phyloP scores from a whole-genome alignment of 1,284 basidiomycete species.

The Ceratobasidium sp. region DNA sequence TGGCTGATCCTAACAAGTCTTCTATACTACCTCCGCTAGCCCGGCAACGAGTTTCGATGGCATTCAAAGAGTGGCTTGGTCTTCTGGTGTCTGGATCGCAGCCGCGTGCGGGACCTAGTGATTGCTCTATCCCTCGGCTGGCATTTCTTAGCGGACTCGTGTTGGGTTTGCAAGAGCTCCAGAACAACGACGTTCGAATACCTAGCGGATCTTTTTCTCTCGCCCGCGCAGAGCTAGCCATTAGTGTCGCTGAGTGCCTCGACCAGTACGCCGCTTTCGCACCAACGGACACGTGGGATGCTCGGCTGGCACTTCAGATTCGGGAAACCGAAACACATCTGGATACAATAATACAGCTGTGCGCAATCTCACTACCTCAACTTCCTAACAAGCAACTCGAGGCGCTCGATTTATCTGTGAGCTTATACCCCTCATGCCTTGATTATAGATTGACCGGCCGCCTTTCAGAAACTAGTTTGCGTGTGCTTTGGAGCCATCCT shows the following conservation, averaged over 20 bases:
- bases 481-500: conserved; percentile 27
- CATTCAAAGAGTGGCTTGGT: conserved; percentile 43
- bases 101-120: conserved; percentile 1
- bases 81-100: conserved; percentile 20
- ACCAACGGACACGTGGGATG: not conserved
- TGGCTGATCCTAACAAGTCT: conserved; percentile 11
- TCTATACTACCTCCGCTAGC: conserved; percentile 23
- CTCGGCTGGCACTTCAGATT: conserved; percentile 8
- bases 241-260: conserved; percentile 28
- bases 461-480: conserved; percentile 31
- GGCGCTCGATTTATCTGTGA: conserved; percentile 33
- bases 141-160: conserved; percentile 46
- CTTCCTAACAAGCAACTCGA: conserved; percentile 11
- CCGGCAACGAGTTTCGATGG: conserved; percentile 24
- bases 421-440: conserved; percentile 1
- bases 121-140: conserved; percentile 33
- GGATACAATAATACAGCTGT: conserved; percentile 19
- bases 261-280: conserved; percentile 17
- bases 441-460: not conserved
- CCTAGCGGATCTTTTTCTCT: not conserved
- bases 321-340: conserved; percentile 19
- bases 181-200: conserved; percentile 23
- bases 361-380: conserved; percentile 6
- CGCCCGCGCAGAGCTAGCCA: conserved; percentile 14
- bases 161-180: conserved; percentile 44